phyloP scores from a whole-genome alignment of 2,329 filamentous ascomycete genomes.

The Colletotrichum liriopes region DNA sequence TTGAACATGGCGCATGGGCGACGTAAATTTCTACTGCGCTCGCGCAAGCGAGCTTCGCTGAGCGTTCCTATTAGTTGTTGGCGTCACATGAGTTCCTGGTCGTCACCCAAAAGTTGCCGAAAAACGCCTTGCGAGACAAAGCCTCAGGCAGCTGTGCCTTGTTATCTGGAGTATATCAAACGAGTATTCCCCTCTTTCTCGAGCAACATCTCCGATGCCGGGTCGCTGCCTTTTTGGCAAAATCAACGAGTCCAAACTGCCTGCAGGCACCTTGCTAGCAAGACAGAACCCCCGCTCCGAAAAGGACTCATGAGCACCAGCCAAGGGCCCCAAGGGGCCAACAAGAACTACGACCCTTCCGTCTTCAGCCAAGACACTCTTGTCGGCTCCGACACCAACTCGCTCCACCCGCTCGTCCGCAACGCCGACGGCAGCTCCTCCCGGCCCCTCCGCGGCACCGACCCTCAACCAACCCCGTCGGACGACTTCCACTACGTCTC shows the following conservation, averaged over 20 bases:
- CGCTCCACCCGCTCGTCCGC: constrained; percentile 21
- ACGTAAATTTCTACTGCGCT: background rate
- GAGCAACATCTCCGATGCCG: background rate
- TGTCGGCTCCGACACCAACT: constrained; percentile 32
- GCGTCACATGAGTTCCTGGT: background rate
- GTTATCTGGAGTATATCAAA: background rate
- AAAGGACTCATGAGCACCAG: background rate
- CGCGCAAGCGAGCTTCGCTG: background rate
- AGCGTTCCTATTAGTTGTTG: background rate
- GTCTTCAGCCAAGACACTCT: constrained; percentile 37
- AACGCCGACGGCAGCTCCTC: background rate
- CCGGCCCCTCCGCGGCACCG: constrained; percentile 20
- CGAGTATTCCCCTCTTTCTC: background rate
- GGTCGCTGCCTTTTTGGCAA: no score
- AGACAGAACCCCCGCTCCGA: background rate
- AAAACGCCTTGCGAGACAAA: background rate
- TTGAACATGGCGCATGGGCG: background rate
- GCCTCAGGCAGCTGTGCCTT: background rate
- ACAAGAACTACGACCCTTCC: constrained; percentile 5
- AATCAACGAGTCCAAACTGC: no score
- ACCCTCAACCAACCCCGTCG: constrained; percentile 15
- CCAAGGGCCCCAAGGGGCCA: background rate
- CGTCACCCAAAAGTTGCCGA: no score
- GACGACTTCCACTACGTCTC: constrained; percentile 39
- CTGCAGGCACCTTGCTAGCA: background rate